Percentiles rank a stretch among this genome's conserved stretches.
These are phyloP conservation scores for Fusarium scirpi DNA, from an alignment of 2,329 filamentous ascomycete genomes.

Conservation along the genomic window DNA sequence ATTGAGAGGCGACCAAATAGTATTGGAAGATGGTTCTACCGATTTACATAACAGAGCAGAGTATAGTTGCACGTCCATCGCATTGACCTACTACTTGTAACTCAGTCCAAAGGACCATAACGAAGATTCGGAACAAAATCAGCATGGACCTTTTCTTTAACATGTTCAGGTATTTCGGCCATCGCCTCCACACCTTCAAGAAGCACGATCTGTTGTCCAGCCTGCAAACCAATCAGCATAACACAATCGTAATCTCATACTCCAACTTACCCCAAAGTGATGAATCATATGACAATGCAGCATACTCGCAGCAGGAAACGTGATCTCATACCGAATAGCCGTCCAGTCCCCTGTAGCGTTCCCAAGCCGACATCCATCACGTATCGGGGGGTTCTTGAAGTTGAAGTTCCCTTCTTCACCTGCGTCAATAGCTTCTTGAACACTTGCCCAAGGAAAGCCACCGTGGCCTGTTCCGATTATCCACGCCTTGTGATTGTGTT, in stretches of 20 bases:
- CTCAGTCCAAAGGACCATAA: not conserved
- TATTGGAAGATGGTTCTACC: no score
- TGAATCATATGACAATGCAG: not conserved
- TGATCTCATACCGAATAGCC: not conserved
- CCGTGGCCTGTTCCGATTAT: not conserved
- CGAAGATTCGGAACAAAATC: not conserved
- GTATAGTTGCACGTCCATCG: no score
- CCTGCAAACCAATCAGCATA: not conserved
- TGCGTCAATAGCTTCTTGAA: not conserved
- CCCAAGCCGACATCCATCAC: not conserved
- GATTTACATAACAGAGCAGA: no score
- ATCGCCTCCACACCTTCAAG: not conserved
- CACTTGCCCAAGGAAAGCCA: not conserved
- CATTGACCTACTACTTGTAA: no score
- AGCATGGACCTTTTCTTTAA: not conserved
- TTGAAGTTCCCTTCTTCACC: not conserved
- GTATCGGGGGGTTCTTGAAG: not conserved
- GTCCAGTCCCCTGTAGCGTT: not conserved
- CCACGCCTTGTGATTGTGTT: not conserved
- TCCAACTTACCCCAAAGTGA: not conserved
- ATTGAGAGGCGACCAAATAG: no score
- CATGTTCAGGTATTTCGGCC: not conserved
- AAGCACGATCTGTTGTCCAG: not conserved
- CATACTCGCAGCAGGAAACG: not conserved
- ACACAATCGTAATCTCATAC: accelerated